These are phyloP conservation scores for Botryobasidium botryosum DNA, from an alignment of 768 basidiomycete genomes.

Conservation along the genomic window DNA sequence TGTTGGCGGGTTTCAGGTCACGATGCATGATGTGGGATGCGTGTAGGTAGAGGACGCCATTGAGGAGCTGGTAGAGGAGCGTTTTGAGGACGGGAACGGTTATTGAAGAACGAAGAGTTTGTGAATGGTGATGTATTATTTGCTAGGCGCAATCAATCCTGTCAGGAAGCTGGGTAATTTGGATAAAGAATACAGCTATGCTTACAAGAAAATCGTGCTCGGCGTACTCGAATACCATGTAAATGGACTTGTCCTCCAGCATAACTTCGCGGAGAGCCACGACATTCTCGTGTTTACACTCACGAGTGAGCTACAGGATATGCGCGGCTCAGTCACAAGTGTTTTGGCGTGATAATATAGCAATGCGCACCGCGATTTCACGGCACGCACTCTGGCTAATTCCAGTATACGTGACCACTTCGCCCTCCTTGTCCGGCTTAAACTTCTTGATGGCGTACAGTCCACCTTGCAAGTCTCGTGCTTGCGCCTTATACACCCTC, in stretches of 20 bases:
- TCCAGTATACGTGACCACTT: conserved; percentile 87
- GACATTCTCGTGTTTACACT: conserved; percentile 80
- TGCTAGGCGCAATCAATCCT: conserved; percentile 34
- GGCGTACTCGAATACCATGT: conserved; percentile 98
- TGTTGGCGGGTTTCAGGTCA: conserved; percentile 96
- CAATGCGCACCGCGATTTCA: conserved; percentile 68
- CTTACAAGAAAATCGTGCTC: conserved; percentile 94
- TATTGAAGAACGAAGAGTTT: conserved; percentile 65
- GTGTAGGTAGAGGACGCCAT: conserved; percentile 90
- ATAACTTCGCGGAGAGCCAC: conserved; percentile 89
- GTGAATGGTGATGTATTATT: conserved; percentile 97
- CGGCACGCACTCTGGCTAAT: conserved; percentile 95
- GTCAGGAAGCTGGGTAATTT: not conserved
- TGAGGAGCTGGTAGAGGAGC: conserved; percentile 83
- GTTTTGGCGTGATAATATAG: not conserved
- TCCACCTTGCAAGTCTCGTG: conserved; percentile 37
- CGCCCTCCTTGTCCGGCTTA: conserved; percentile 99
- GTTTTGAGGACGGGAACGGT: conserved; percentile 73
- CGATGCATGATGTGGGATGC: conserved; percentile 90
- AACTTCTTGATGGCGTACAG: conserved; percentile 98
- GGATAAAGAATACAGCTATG: conserved; percentile 7
- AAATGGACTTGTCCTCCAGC: conserved; percentile 94
- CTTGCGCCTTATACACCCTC: conserved; percentile 92
- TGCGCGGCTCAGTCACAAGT: not conserved
- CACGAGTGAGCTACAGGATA: conserved; percentile 55